phyloP scores from a whole-genome alignment of 2,329 filamentous ascomycete species.

The Nothophoma quercina region DNA sequence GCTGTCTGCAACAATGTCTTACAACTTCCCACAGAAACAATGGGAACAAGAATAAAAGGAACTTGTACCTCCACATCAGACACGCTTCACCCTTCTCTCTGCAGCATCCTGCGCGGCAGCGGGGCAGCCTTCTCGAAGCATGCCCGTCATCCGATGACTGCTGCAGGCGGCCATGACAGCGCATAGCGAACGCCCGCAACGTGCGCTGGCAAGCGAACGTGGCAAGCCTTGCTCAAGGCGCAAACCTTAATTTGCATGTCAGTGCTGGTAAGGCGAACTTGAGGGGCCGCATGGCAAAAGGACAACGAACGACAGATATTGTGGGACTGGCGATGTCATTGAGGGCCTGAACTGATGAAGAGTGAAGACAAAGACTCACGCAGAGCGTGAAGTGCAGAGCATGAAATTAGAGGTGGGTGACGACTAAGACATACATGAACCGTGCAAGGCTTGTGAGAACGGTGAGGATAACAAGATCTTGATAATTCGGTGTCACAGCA shows the following conservation, averaged over 20 bases:
- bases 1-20: not conserved
- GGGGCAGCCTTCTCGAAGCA: constrained; percentile 14
- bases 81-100: not conserved
- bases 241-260: constrained; percentile 15
- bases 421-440: too few species aligned
- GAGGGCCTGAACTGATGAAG: not conserved
- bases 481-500: too few species aligned
- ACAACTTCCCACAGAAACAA: not conserved
- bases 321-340: constrained; percentile 2
- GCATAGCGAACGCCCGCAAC: constrained; percentile 19
- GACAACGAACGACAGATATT: not conserved
- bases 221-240: constrained; percentile 12
- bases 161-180: constrained; percentile 11
- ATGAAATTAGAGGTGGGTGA: too few species aligned
- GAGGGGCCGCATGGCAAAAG: constrained; percentile 15
- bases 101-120: constrained; percentile 3
- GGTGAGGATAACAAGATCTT: too few species aligned
- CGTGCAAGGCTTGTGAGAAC: not conserved
- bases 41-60: not conserved
- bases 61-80: constrained; percentile 4
- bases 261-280: constrained; percentile 11
- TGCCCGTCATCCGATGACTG: constrained; percentile 10
- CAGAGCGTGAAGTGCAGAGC: too few species aligned
- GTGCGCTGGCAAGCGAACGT: constrained; percentile 21
- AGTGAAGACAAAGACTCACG: too few species aligned